Conservation (phyloP, 23 red algal genomes). For the Chondrus crispus region DNA sequence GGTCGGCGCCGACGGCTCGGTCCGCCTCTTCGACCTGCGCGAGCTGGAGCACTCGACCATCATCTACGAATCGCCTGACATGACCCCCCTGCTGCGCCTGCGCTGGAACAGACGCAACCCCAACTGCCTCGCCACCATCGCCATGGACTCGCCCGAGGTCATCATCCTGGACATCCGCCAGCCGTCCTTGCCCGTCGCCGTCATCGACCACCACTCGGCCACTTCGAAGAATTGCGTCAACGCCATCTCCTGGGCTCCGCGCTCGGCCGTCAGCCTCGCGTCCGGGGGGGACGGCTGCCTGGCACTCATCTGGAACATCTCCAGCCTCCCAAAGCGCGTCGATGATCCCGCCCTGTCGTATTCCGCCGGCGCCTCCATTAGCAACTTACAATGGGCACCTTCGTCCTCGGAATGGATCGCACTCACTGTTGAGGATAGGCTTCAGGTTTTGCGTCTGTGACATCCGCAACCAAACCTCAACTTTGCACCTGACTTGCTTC, state of each 20-base stretch:
- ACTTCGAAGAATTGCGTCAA: conserved; percentile 68
- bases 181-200: conserved; percentile 78
- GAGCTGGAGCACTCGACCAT: conserved; percentile 89
- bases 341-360: conserved; percentile 75
- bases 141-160: conserved; percentile 55
- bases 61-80: conserved; percentile 80
- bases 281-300: conserved; percentile 75
- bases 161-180: conserved; percentile 91
- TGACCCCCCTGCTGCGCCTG: conserved; percentile 84
- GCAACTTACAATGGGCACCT: conserved; percentile 76
- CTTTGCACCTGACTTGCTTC: too few species aligned
- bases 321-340: conserved; percentile 46
- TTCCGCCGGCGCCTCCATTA: conserved; percentile 57
- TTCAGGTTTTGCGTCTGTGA: conserved; percentile 55
- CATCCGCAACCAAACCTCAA: too few species aligned
- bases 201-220: conserved; percentile 50
- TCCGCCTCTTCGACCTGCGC: conserved; percentile 93
- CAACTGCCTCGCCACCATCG: conserved; percentile 77
- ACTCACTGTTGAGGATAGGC: conserved; percentile 19
- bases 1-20: conserved; percentile 89
- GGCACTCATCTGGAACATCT: conserved; percentile 90
- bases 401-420: conserved; percentile 69
- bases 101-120: conserved; percentile 85
- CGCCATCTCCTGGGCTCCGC: conserved; percentile 88
- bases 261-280: conserved; percentile 60